A percentile compares a stretch with the other conserved stretches of the same genome.
Conservation (phyloP, 2,329 filamentous ascomycete genomes). For the Fusarium aywerte region DNA sequence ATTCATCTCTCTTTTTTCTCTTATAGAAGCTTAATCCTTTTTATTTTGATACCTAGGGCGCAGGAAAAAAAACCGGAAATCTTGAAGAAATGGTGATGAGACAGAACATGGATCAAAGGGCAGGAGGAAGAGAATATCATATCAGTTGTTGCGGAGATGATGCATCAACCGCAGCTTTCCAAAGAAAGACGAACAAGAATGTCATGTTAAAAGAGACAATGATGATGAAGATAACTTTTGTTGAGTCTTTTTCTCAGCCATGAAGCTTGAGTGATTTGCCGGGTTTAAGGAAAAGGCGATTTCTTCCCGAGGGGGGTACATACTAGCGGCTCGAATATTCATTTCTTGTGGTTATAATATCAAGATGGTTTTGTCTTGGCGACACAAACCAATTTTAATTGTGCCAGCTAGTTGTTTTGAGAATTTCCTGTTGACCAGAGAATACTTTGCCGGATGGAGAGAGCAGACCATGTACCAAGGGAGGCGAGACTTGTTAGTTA, state of each 20-base stretch:
- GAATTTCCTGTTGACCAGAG: conserved; percentile 25
- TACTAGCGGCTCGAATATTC: conserved; percentile 40
- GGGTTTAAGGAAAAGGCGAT: conserved; percentile 16
- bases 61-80: conserved; percentile 23
- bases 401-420: not conserved
- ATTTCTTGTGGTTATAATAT: conserved; percentile 33
- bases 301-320: conserved; percentile 32
- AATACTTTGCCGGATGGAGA: not conserved
- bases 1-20: conserved; percentile 22
- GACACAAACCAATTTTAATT: conserved; percentile 9
- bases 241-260: conserved; percentile 33
- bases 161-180: not conserved
- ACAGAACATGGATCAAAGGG: conserved; percentile 4
- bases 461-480: not conserved
- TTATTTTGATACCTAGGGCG: conserved; percentile 39
- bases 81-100: conserved; percentile 24
- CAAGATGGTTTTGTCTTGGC: conserved; percentile 11
- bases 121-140: conserved; percentile 7
- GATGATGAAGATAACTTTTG: conserved; percentile 35
- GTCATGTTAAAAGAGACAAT: conserved; percentile 39
- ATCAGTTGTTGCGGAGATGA: conserved; percentile 9
- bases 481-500: not conserved
- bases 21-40: conserved; percentile 38
- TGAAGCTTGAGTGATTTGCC: conserved; percentile 29
- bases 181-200: conserved; percentile 38